Base-by-base conservation (phyloP, 345 rosid genomes). In the Brassica juncea region DNA sequence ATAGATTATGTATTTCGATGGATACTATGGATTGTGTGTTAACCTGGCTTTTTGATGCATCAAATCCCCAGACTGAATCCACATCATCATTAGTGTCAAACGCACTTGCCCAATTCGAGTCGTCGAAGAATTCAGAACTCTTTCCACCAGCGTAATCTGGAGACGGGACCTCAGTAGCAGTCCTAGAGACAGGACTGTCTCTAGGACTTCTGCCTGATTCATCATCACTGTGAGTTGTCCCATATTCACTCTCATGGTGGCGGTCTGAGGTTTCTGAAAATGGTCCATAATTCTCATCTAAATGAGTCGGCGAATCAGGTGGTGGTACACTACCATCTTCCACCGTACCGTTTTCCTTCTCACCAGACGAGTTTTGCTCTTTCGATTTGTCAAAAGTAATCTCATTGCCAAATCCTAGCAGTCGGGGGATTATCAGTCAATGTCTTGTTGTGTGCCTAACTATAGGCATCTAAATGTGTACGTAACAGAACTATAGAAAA, bases 21-120 rank as follows among this genome's bases (percentile, higher is more conserved):
- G n/a, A n/a, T n/a, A n/a, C n/a, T n/a, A n/a, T n/a, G n/a, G n/a
- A n/a, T n/a, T n/a, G n/a, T n/a, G n/a, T 39, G 64, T 66, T 87
- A 58, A 91, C 99, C 99, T 90, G 90, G 83, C 85, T 76, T 73
- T 88, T 81, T 64, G 82, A 61, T 79, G 85, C 86, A 78, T 87
- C 86, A 79, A 94, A 89, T 25, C 98, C 98, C 99, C 99, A 95
- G 19, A 93, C 90, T 8, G 96, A 91, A 84, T 93, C 99, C 37
- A 85, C 84, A 83, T 94, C 99, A 85, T 94, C 98, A 61, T 87
- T 86, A 77, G 89, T 82, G 86, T 91, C 99, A 74, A 94, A 93
- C 35, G 94, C 94, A 74, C 98, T 97, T 57, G 84, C 80, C 99
- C 98, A 94, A 35, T 84, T 87, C 35, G 97, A 90, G 60, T 91